A percentile compares a stretch with the other conserved stretches of the same genome.
These are phyloP conservation scores for Hansenula lynferdii DNA, from an alignment of 1,139 yeast species.

Conservation along the genomic window DNA sequence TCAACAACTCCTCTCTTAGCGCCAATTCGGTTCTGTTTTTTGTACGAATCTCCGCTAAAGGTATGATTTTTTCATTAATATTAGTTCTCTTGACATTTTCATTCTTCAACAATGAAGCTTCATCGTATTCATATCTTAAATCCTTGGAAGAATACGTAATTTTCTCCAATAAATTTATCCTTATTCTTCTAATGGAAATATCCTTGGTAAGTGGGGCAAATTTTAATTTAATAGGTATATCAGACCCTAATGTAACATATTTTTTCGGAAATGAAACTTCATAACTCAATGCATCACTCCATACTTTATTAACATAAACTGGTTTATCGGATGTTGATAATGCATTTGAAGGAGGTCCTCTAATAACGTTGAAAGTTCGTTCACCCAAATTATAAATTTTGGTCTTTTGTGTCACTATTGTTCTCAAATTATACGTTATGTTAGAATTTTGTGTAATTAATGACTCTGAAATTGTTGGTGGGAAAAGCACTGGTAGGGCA, in stretches of 20 bases:
- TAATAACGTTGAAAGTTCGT: slow-evolving; percentile 34
- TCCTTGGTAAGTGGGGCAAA: slow-evolving; percentile 69
- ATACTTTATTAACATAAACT: slow-evolving; percentile 71
- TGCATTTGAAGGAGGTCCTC: slow-evolving; percentile 81
- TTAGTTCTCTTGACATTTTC: slow-evolving; percentile 20
- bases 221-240: slow-evolving; percentile 56
- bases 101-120: slow-evolving; percentile 37
- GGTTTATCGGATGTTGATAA: slow-evolving; percentile 75
- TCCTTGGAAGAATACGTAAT: slow-evolving; percentile 62
- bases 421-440: slow-evolving; percentile 24
- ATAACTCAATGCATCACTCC: slow-evolving; percentile 79
- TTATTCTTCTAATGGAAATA: slow-evolving; percentile 64
- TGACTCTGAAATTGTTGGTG: slow-evolving; percentile 70
- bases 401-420: slow-evolving; percentile 19
- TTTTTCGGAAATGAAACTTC: slow-evolving; percentile 75
- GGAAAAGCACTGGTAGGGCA: slow-evolving; percentile 64
- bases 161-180: slow-evolving; percentile 68
- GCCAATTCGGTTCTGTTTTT: slow-evolving; percentile 37
- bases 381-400: slow-evolving; percentile 15
- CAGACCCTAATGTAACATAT: slow-evolving; percentile 67
- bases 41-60: slow-evolving; percentile 61
- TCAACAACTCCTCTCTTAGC: slow-evolving; percentile 60
- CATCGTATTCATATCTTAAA: slow-evolving; percentile 51
- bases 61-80: slow-evolving; percentile 46
- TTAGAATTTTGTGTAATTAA: slow-evolving; percentile 39